phyloP scores from a whole-genome alignment of 495 filamentous ascomycete species.

The Hyaloscypha variabilis region DNA sequence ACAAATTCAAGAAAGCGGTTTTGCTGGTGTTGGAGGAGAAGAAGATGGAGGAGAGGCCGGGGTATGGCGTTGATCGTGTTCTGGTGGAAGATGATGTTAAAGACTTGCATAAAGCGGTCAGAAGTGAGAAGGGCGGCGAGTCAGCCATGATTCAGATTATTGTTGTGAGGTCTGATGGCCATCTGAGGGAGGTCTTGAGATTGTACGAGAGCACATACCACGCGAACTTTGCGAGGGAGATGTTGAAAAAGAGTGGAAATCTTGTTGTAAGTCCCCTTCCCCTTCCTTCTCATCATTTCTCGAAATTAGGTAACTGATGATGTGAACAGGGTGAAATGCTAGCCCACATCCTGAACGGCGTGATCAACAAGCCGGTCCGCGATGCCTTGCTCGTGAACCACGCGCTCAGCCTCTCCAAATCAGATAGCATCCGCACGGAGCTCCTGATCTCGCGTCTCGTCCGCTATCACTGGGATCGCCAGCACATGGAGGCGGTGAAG shows the following conservation, averaged over 20 bases:
- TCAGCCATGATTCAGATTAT: conserved; percentile 88
- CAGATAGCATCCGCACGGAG: conserved; percentile 72
- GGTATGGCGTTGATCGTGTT: conserved; percentile 33
- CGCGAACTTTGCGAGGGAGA: conserved; percentile 83
- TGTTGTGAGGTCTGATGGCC: conserved; percentile 73
- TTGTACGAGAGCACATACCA: conserved; percentile 70
- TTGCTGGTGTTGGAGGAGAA: conserved; percentile 79
- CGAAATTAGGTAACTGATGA: conserved; percentile 7
- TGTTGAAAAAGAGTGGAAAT: conserved; percentile 86
- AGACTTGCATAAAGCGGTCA: conserved; percentile 69
- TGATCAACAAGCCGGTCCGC: conserved; percentile 92
- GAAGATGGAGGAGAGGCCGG: conserved; percentile 71
- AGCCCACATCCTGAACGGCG: conserved; percentile 94
- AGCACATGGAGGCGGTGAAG: conserved; percentile 74
- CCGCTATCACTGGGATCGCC: conserved; percentile 81
- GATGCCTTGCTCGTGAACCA: conserved; percentile 95
- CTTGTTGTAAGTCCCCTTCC: conserved; percentile 68
- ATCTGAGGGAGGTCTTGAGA: conserved; percentile 77
- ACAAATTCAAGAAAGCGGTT: conserved; percentile 93
- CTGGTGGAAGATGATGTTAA: conserved; percentile 72
- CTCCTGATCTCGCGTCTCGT: conserved; percentile 80
- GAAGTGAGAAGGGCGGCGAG: conserved; percentile 80
- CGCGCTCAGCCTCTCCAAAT: conserved; percentile 63
- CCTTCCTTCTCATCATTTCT: conserved; percentile 9
- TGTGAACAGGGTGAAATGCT: conserved; percentile 85